A percentile compares a stretch with the other conserved stretches of the same genome.
Evolutionary conservation across 2,329 filamentous ascomycete genomes (phyloP).

Genomic region (Ceratocystis ficicola): DNA sequence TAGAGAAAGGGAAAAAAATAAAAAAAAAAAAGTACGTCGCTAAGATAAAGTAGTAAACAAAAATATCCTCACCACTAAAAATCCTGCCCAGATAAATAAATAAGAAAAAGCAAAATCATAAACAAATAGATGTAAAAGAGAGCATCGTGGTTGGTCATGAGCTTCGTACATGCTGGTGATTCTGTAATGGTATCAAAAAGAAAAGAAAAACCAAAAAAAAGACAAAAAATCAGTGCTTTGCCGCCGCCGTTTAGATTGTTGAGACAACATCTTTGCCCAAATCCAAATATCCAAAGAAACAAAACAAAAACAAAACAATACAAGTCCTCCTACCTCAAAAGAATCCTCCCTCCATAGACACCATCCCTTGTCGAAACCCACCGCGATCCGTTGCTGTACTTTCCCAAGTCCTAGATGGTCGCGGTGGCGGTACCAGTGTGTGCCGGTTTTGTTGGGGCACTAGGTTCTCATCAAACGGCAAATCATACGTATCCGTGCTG

Average conservation of each 20-base stretch:
- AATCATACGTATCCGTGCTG: conserved; percentile 18
- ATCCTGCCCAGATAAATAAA: neutral
- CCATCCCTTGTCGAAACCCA: conserved; percentile 8
- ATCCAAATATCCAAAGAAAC: conserved; percentile 9
- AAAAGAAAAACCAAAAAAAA: conserved; percentile 10
- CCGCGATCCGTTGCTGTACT: conserved; percentile 8
- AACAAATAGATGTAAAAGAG: too few species aligned
- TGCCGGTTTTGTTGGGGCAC: neutral
- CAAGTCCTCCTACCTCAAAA: conserved; percentile 7
- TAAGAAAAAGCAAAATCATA: neutral
- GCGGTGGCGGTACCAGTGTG: conserved; percentile 17
- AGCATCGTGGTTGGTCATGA: conserved; percentile 12
- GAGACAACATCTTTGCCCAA: neutral
- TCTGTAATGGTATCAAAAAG: conserved; percentile 15
- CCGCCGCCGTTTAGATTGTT: conserved; percentile 16
- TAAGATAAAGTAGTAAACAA: neutral
- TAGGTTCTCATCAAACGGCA: conserved; percentile 14
- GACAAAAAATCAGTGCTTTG: conserved; percentile 20
- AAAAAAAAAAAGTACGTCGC: neutral
- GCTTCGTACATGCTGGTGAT: conserved; percentile 15
- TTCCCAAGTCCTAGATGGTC: conserved; percentile 16
- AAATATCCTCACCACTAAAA: neutral
- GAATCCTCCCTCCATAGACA: conserved; percentile 17
- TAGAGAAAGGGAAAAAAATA: neutral
- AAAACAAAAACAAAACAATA: conserved; percentile 11